Evolutionary conservation across 495 filamentous ascomycete species (phyloP).

Genomic region (Aspergillus affinis): DNA sequence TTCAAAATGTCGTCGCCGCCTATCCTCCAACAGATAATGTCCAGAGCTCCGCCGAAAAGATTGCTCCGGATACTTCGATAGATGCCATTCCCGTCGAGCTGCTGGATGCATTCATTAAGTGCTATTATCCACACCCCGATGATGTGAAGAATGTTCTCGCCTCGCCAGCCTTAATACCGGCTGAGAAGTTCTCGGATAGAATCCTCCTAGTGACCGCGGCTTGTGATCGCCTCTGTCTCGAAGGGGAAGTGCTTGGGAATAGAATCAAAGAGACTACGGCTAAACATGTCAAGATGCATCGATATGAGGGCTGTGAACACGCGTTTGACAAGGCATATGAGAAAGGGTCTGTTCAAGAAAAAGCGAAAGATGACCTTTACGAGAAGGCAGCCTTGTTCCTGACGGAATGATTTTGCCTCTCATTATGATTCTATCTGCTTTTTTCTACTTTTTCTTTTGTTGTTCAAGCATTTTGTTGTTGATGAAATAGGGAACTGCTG

Average conservation of each 20-base stretch:
- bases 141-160: not conserved
- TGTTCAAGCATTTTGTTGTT: too few relatives aligned
- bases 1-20: slow-evolving; percentile 38
- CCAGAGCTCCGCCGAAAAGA: not conserved
- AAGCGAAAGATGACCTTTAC: slow-evolving; percentile 1
- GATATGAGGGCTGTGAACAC: slow-evolving; percentile 3
- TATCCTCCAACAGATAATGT: slow-evolving; percentile 28
- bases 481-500: too few relatives aligned
- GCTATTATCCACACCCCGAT: not conserved
- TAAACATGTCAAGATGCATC: not conserved
- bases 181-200: slow-evolving; percentile 4
- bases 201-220: not conserved
- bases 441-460: too few relatives aligned
- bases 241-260: slow-evolving; percentile 1
- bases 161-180: not conserved
- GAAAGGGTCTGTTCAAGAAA: slow-evolving; percentile 2
- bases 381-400: not conserved
- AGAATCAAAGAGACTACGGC: not conserved
- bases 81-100: not conserved
- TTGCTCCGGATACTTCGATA: not conserved
- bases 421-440: too few relatives aligned
- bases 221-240: slow-evolving; percentile 1
- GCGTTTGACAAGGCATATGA: slow-evolving; percentile 4
- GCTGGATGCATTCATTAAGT: not conserved
- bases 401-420: not conserved